A percentile compares a stretch with the other conserved stretches of the same genome.
Evolutionary conservation across 2,329 filamentous ascomycete species (phyloP).

Genomic region (Uncinocarpus reesii): DNA sequence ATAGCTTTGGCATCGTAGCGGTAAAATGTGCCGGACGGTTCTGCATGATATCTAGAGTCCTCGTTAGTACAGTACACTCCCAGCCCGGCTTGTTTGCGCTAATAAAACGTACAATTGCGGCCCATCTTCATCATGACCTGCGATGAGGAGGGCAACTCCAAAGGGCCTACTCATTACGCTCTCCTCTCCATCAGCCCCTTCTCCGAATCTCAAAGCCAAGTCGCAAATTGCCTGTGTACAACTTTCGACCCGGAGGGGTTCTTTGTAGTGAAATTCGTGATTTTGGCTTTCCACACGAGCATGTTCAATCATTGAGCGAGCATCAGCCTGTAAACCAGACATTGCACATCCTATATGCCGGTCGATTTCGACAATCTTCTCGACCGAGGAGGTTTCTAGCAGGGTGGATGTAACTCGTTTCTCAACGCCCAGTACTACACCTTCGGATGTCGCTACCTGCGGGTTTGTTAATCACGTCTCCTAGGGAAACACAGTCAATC

Average conservation of each 20-base stretch:
- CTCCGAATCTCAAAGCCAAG: slow-evolving; percentile 86
- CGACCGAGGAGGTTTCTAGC: slow-evolving; percentile 92
- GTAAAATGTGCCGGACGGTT: slow-evolving; percentile 97
- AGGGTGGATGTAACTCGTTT: slow-evolving; percentile 97
- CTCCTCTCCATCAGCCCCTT: slow-evolving; percentile 95
- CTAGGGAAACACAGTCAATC: background rate
- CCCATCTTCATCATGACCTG: slow-evolving; percentile 93
- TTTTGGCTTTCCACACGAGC: slow-evolving; percentile 95
- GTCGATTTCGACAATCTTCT: slow-evolving; percentile 99
- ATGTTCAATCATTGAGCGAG: slow-evolving; percentile 95
- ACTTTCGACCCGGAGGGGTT: slow-evolving; percentile 88
- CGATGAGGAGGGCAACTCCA: slow-evolving; percentile 90
- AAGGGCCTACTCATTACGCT: slow-evolving; percentile 98
- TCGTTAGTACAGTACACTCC: background rate
- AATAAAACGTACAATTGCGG: slow-evolving; percentile 66
- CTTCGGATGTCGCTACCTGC: slow-evolving; percentile 78
- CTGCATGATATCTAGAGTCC: slow-evolving; percentile 76
- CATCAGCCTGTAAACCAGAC: slow-evolving; percentile 94
- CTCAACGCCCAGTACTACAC: slow-evolving; percentile 93
- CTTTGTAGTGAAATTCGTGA: slow-evolving; percentile 96
- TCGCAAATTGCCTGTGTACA: slow-evolving; percentile 99
- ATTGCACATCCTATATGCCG: slow-evolving; percentile 98
- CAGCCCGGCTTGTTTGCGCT: background rate
- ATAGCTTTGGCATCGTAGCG: slow-evolving; percentile 98
- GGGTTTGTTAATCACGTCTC: slow-evolving; percentile 11